A percentile compares a stretch with the other conserved stretches of the same genome.
Conservation (phyloP, 1,284 basidiomycete species). For the Irpex rosettiformis region DNA sequence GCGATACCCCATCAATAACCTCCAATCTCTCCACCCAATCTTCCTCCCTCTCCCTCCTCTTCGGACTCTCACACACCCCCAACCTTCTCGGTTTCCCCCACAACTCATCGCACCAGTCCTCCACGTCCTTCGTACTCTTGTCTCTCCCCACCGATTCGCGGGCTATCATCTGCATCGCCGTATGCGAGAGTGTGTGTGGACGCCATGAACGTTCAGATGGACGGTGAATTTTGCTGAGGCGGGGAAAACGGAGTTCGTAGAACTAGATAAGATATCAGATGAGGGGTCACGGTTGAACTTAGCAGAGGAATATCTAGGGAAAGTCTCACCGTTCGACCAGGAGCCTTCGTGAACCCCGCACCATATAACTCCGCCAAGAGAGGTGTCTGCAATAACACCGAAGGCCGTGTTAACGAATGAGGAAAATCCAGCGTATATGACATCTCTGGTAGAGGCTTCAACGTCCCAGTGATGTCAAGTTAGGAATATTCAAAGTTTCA, state of each 20-base stretch:
- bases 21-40: constrained; percentile 35
- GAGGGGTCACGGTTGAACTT: constrained; percentile 4
- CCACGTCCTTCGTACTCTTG: constrained; percentile 35
- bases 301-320: neutral
- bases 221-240: constrained; percentile 67
- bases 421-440: constrained; percentile 54
- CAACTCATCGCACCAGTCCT: constrained; percentile 36
- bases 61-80: constrained; percentile 31
- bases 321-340: constrained; percentile 46
- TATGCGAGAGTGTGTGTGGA: constrained; percentile 25
- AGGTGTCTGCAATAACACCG: constrained; percentile 57
- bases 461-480: neutral
- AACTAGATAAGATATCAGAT: constrained; percentile 39
- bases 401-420: constrained; percentile 47
- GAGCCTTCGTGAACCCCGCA: constrained; percentile 74
- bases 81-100: constrained; percentile 39
- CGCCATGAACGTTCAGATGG: constrained; percentile 58
- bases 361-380: constrained; percentile 74
- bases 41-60: constrained; percentile 32
- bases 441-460: constrained; percentile 25
- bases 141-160: constrained; percentile 49
- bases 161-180: constrained; percentile 49
- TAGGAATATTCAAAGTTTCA: no score
- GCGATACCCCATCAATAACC: constrained; percentile 18
- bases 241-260: constrained; percentile 82